These are phyloP conservation scores for Trichosporon asahii DNA, from an alignment of 1,284 basidiomycete genomes.

Conservation along the genomic window DNA sequence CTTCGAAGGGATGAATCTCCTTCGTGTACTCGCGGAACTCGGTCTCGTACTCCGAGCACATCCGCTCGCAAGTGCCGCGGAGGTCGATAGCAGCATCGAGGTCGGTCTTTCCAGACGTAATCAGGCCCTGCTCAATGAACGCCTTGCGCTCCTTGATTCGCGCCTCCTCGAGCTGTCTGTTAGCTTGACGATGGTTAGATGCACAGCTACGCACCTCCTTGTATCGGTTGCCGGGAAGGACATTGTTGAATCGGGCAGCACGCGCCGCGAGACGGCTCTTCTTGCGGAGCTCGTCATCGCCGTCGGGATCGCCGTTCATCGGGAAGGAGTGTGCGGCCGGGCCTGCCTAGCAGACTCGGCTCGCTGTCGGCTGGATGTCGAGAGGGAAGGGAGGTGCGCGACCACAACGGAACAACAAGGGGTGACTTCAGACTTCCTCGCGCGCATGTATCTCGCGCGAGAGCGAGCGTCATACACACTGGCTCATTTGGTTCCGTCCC, in stretches of 20 bases:
- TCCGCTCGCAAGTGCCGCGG: conserved; percentile 83
- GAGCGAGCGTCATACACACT: conserved; percentile 1
- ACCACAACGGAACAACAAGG: not conserved
- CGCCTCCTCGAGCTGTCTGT: conserved; percentile 53
- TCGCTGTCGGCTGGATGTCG: conserved; percentile 2
- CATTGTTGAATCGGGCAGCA: conserved; percentile 47
- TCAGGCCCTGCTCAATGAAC: conserved; percentile 78
- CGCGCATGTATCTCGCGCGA: not conserved
- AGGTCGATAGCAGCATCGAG: conserved; percentile 85
- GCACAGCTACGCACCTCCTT: conserved; percentile 39
- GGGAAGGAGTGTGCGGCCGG: not conserved
- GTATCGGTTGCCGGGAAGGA: conserved; percentile 48
- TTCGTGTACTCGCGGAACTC: conserved; percentile 87
- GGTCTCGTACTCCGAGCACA: conserved; percentile 92
- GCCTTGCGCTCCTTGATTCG: conserved; percentile 70
- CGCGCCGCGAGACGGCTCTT: conserved; percentile 37
- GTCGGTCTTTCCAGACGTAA: conserved; percentile 78
- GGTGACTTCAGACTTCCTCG: not conserved
- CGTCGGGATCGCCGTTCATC: conserved; percentile 31
- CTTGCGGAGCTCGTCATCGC: conserved; percentile 36
- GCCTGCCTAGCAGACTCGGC: conserved; percentile 20
- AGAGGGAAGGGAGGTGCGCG: not conserved
- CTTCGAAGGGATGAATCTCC: conserved; percentile 82
- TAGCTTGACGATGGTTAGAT: not conserved
- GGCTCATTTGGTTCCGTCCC: conserved; percentile 7